Conservation (phyloP, 257 asterid genomes). For the Nicotiana obtusifolia region DNA sequence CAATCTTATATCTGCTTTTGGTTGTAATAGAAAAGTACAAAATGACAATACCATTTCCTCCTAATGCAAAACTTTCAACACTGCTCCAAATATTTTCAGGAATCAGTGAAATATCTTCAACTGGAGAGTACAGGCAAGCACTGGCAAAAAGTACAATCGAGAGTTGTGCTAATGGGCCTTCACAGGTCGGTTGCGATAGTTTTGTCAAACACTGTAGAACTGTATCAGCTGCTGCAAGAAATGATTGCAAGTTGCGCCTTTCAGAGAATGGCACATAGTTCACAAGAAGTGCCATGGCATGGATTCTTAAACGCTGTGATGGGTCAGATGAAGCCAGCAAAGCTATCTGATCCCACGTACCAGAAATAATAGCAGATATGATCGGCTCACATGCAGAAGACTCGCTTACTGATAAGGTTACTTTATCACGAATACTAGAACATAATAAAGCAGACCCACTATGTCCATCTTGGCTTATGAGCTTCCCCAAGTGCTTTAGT, state of each 20-base stretch:
- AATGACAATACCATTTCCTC: slow-evolving; percentile 46
- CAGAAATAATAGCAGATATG: slow-evolving; percentile 52
- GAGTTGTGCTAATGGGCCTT: slow-evolving; percentile 63
- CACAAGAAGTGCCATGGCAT: slow-evolving; percentile 68
- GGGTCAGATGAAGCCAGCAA: slow-evolving; percentile 72
- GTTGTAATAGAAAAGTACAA: slow-evolving; percentile 11
- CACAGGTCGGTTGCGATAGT: slow-evolving; percentile 53
- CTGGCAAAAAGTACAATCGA: slow-evolving; percentile 77
- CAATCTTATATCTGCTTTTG: not conserved
- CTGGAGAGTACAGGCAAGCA: slow-evolving; percentile 71
- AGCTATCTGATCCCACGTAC: slow-evolving; percentile 81
- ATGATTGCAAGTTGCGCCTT: slow-evolving; percentile 59
- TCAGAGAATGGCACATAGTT: slow-evolving; percentile 64
- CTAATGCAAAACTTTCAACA: slow-evolving; percentile 66
- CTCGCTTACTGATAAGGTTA: slow-evolving; percentile 29
- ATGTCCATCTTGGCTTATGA: slow-evolving; percentile 53
- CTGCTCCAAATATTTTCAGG: slow-evolving; percentile 82
- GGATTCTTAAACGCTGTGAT: slow-evolving; percentile 63
- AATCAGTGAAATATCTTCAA: slow-evolving; percentile 73
- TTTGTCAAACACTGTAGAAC: slow-evolving; percentile 63
- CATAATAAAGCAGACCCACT: slow-evolving; percentile 38
- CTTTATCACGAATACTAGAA: slow-evolving; percentile 27
- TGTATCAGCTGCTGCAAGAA: slow-evolving; percentile 78
- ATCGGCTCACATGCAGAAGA: slow-evolving; percentile 40
- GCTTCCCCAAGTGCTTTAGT: slow-evolving; percentile 68